Evolutionary conservation across 1,284 basidiomycete genomes (phyloP).

Genomic region (Fomitiporia mediterranea): DNA sequence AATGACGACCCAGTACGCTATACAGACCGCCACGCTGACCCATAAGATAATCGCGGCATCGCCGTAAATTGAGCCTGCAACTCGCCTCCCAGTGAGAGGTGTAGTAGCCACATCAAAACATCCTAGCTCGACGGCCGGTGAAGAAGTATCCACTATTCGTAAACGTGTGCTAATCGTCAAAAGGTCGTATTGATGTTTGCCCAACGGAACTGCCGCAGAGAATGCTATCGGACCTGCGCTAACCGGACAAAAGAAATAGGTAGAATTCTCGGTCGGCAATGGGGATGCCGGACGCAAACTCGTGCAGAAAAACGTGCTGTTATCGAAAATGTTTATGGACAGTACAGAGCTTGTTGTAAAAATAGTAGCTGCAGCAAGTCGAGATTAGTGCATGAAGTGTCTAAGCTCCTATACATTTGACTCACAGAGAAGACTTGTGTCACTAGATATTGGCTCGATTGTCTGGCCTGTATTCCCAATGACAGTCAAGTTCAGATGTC

Average conservation of each 20-base stretch:
- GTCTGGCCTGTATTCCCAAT: slow-evolving; percentile 53
- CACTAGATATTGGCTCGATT: slow-evolving; percentile 57
- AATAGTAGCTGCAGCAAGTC: slow-evolving; percentile 62
- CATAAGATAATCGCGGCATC: slow-evolving; percentile 78
- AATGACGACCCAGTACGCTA: slow-evolving; percentile 78
- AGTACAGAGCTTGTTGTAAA: slow-evolving; percentile 79
- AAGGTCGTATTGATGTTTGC: slow-evolving; percentile 60
- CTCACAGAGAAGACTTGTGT: slow-evolving; percentile 62
- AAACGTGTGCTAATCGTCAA: slow-evolving; percentile 83
- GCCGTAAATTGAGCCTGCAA: slow-evolving; percentile 60
- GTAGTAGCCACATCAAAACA: slow-evolving; percentile 81
- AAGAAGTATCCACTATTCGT: slow-evolving; percentile 80
- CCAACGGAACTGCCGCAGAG: slow-evolving; percentile 69
- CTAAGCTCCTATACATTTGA: slow-evolving; percentile 20
- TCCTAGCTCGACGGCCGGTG: slow-evolving; percentile 63
- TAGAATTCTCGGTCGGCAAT: slow-evolving; percentile 43
- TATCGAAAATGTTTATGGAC: slow-evolving; percentile 68
- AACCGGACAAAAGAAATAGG: slow-evolving; percentile 65
- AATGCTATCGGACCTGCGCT: slow-evolving; percentile 76
- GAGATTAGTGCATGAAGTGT: slow-evolving; percentile 19
- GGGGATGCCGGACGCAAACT: slow-evolving; percentile 71
- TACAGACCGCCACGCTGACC: slow-evolving; percentile 71
- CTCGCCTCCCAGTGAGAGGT: slow-evolving; percentile 48
- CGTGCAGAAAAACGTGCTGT: slow-evolving; percentile 71
- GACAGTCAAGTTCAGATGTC: slow-evolving; percentile 61